Base-by-base conservation (phyloP, 2,329 filamentous ascomycete genomes). In the Trichoderma sp. region DNA sequence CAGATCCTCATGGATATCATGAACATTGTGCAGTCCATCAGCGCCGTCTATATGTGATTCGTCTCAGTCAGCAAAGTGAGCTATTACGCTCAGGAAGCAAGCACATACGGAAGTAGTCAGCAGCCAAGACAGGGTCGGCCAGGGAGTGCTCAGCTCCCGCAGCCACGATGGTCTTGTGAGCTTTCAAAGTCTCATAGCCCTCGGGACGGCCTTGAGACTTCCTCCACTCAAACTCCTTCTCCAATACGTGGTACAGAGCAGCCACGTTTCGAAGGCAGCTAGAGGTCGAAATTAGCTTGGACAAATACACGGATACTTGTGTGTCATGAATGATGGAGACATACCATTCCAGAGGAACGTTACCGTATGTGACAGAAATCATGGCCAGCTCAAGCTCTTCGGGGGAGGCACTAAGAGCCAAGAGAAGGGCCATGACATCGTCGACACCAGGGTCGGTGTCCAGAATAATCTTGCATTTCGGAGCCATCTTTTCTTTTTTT, bases 351-450 rank as follows among this genome's bases (percentile, higher is more conserved):
- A 97, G 89, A 75, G 95, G 90, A 26, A 98, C 93, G 79, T 99
- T 99, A 71, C 96, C 96, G 81, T 96, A 98, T 1, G 95, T 97
- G 73, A 98, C 87, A 1, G 94, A 97, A 71, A 99, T 86, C 81
- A 98, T 87, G 61, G 93, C 82, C 43, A 98, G 85, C 80, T 98
- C 93, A 26, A 98, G 85, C 78, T 98, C 95, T 76, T 97, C 92
- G 0, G 92, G 88, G 28, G 88, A 90, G 39, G 93, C 91, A 68
- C 94, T 92, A 73, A 98, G 88, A 4, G 96, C 95, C 65, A 98
- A 86, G 39, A 99, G 86, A 80, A 98, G 88, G 59, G 94, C 95
- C 73, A 98, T 86, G 68, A 96, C 87, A 86, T 99, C 96, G 83
- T 99, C 96, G 76, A 96, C 92, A 74, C 71, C 71, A 12, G 71